phyloP scores from a whole-genome alignment of 2,329 filamentous ascomycete species.

The Aspergillus flavus region DNA sequence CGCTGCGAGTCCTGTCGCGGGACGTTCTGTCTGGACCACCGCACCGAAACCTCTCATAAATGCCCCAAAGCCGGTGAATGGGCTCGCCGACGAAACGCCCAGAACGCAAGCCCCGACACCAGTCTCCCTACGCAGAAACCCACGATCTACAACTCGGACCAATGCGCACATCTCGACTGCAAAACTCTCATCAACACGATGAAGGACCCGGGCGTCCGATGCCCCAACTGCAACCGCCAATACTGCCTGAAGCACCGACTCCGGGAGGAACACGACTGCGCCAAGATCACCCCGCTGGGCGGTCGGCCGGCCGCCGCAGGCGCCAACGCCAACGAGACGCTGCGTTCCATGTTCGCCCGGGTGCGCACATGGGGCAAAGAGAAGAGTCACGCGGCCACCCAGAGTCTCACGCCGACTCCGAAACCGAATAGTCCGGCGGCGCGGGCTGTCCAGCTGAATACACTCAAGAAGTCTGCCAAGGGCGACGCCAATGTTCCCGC shows the following conservation, averaged over 20 bases:
- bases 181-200: constrained; percentile 57
- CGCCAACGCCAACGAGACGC: constrained; percentile 60
- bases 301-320: constrained; percentile 33
- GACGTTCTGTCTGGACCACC: constrained; percentile 92
- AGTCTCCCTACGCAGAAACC: constrained; percentile 49
- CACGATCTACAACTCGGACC: constrained; percentile 57
- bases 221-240: constrained; percentile 50
- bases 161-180: constrained; percentile 53
- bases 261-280: constrained; percentile 77
- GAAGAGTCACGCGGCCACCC: constrained; percentile 67
- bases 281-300: constrained; percentile 67
- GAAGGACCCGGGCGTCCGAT: constrained; percentile 54
- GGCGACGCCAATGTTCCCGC: constrained; percentile 78
- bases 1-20: constrained; percentile 82
- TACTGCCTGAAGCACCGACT: constrained; percentile 57
- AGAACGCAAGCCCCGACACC: constrained; percentile 26
- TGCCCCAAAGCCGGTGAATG: constrained; percentile 64
- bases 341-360: constrained; percentile 72
- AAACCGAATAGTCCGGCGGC: constrained; percentile 57
- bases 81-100: constrained; percentile 52
- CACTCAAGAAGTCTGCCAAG: constrained; percentile 83
- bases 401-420: constrained; percentile 66
- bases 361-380: constrained; percentile 78
- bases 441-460: constrained; percentile 70
- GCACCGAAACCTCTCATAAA: constrained; percentile 79